Evolutionary conservation across 345 rosid genomes (phyloP).

Genomic region (Populus pruinosa): DNA sequence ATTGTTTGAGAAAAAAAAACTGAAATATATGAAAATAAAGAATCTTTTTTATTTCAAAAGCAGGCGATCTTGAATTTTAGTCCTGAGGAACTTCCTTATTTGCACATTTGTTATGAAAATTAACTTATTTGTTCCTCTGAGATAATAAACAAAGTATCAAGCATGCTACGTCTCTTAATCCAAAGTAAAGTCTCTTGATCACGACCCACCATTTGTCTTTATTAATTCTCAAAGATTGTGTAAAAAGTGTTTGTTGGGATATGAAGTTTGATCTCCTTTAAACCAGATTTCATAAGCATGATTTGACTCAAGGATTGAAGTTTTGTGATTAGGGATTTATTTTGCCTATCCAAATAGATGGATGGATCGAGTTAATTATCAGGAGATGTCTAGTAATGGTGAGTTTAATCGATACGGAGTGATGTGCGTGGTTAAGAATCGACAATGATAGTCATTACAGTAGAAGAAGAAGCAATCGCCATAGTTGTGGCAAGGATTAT

Average conservation of each 20-base stretch:
- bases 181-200: not conserved
- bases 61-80: not conserved
- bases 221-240: too few species aligned
- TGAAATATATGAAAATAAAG: not conserved
- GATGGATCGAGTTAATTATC: not conserved
- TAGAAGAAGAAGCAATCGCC: not conserved
- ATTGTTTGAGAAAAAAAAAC: not conserved
- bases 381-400: not conserved
- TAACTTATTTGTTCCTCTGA: too few species aligned
- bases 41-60: not conserved
- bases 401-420: not conserved
- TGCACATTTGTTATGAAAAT: too few species aligned
- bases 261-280: not conserved
- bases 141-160: not conserved
- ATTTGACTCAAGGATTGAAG: not conserved
- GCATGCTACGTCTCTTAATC: not conserved
- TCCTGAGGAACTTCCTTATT: not conserved
- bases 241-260: too few species aligned
- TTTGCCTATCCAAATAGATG: not conserved
- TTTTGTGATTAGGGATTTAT: not conserved
- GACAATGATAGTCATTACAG: not conserved
- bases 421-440: not conserved
- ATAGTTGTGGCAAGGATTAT: not conserved
- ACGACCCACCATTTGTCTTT: too few species aligned
- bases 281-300: not conserved